Evolutionary conservation across 1,139 yeast genomes (phyloP).

Genomic region (Pichia sp.): DNA sequence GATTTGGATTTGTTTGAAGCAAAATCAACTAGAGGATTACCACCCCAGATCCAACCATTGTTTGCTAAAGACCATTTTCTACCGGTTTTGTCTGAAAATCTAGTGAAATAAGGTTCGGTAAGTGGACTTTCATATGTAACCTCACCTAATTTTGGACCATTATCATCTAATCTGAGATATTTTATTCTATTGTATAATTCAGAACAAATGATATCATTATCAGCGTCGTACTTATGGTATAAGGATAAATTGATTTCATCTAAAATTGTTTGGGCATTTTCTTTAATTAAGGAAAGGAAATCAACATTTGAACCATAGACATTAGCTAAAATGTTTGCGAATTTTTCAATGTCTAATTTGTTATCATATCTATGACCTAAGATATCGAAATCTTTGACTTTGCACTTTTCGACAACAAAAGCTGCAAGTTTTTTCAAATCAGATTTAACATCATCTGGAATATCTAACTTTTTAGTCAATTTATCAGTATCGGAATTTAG

Average conservation of each 20-base stretch:
- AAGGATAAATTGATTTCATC: constrained; percentile 77
- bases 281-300: constrained; percentile 35
- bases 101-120: constrained; percentile 85
- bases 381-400: constrained; percentile 38
- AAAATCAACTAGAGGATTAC: constrained; percentile 89
- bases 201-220: constrained; percentile 56
- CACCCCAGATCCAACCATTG: constrained; percentile 99
- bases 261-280: constrained; percentile 51
- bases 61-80: constrained; percentile 76
- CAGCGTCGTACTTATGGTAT: constrained; percentile 77
- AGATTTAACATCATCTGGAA: constrained; percentile 42
- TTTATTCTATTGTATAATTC: constrained; percentile 76
- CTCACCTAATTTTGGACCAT: constrained; percentile 78
- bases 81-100: constrained; percentile 55
- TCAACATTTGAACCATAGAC: constrained; percentile 32
- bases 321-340: constrained; percentile 47
- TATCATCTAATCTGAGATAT: constrained; percentile 69
- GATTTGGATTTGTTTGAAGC: constrained; percentile 80
- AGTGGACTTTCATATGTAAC: constrained; percentile 59
- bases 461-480: constrained; percentile 14
- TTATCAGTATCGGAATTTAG: constrained; percentile 18
- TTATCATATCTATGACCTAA: constrained; percentile 51
- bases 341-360: constrained; percentile 46
- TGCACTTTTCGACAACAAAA: constrained; percentile 47
- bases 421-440: constrained; percentile 42